Percentiles rank a stretch among this genome's conserved stretches.
These are phyloP conservation scores for Ophiostoma angusticollis DNA, from an alignment of 2,329 filamentous ascomycete genomes.

Conservation along the genomic window DNA sequence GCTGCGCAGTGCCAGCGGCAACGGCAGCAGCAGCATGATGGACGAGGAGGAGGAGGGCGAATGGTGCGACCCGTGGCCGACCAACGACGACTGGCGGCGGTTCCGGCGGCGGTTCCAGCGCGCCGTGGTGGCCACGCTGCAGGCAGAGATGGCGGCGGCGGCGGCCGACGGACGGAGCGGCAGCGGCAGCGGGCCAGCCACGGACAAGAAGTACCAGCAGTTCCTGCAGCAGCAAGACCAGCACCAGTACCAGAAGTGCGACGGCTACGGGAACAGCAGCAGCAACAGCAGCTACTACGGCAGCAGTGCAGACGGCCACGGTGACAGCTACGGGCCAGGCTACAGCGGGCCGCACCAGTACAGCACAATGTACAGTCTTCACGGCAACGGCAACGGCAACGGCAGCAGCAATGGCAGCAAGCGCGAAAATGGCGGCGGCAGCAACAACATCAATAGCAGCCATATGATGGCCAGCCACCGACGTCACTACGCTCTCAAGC, in stretches of 20 bases:
- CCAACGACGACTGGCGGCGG: slow-evolving; percentile 27
- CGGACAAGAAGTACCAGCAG: slow-evolving; percentile 4
- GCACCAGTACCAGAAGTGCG: too few species aligned
- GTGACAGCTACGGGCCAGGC: neutral
- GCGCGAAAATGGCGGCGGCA: neutral
- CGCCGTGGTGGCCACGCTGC: slow-evolving; percentile 19
- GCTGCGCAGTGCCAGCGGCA: neutral
- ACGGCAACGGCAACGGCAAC: neutral
- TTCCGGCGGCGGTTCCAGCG: slow-evolving; percentile 24
- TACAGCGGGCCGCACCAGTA: neutral
- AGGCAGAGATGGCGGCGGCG: slow-evolving; percentile 13
- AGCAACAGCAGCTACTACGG: neutral
- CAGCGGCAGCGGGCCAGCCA: neutral
- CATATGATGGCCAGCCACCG: too few species aligned
- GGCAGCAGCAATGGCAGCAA: neutral
- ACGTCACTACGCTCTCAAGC: slow-evolving; percentile 5
- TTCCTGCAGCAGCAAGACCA: neutral
- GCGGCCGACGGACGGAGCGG: neutral
- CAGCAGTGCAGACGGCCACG: neutral
- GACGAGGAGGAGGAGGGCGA: slow-evolving; percentile 16
- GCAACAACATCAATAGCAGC: too few species aligned
- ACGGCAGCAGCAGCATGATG: neutral
- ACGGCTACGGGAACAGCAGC: too few species aligned
- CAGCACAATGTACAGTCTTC: slow-evolving; percentile 2
- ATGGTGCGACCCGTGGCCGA: slow-evolving; percentile 26